Conservation (phyloP, 345 rosid genomes). For the Trapa bicornis region DNA sequence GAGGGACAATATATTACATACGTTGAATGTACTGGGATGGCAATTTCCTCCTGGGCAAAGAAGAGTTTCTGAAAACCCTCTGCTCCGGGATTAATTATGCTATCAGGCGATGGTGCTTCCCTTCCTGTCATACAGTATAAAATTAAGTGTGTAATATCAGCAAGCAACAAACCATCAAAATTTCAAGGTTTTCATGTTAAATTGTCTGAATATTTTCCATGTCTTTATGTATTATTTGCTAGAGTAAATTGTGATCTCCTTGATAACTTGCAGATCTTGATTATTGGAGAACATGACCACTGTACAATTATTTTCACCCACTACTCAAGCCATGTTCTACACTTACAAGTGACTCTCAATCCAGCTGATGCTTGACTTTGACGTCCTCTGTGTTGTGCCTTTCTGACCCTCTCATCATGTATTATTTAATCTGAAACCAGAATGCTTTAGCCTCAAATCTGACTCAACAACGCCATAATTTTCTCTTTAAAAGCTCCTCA, state of each 20-base stretch:
- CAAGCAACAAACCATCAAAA: not conserved
- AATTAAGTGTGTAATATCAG: not conserved
- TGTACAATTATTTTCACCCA: no score
- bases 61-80: slow-evolving; percentile 97
- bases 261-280: no score
- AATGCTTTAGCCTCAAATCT: not conserved
- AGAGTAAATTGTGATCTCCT: not conserved
- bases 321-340: no score
- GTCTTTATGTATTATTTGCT: no score
- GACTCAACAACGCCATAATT: not conserved
- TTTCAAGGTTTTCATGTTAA: no score
- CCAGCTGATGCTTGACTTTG: no score
- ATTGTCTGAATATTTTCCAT: no score
- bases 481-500: not conserved
- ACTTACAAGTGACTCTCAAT: no score
- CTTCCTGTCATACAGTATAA: slow-evolving; percentile 36
- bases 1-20: slow-evolving; percentile 17
- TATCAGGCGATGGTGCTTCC: slow-evolving; percentile 94
- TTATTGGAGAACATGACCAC: no score
- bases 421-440: not conserved
- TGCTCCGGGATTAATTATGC: slow-evolving; percentile 81
- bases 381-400: no score
- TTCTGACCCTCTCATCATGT: no score
- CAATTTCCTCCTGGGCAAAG: slow-evolving; percentile 98
- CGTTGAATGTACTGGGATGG: slow-evolving; percentile 91